A percentile compares a stretch with the other conserved stretches of the same genome.
phyloP scores from a whole-genome alignment of 2,329 filamentous ascomycete species.

The Sclerotinia minor region DNA sequence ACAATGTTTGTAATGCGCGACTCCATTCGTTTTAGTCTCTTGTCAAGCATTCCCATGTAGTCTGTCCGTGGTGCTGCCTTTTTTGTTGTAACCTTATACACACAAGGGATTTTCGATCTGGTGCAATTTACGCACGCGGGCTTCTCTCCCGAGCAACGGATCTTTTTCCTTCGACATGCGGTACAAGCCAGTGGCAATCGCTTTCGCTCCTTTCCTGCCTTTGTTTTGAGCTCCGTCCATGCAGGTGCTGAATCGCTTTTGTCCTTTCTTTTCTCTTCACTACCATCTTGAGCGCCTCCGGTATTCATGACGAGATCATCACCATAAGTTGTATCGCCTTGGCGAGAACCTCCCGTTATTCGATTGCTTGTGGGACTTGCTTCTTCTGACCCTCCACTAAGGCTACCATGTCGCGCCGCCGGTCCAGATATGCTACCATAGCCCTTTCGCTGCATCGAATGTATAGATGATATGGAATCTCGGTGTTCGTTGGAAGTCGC shows the following conservation, averaged over 20 bases:
- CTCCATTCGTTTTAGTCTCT: conserved; percentile 94
- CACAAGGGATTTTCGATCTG: conserved; percentile 87
- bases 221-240: conserved; percentile 84
- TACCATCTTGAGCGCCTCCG: conserved; percentile 51
- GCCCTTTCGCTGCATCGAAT: conserved; percentile 31
- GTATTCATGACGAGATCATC: conserved; percentile 60
- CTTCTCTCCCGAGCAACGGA: conserved; percentile 95
- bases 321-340: conserved; percentile 34
- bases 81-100: conserved; percentile 94
- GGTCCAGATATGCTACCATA: conserved; percentile 32
- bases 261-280: conserved; percentile 58
- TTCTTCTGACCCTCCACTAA: conserved; percentile 41
- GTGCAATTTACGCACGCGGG: conserved; percentile 96
- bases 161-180: conserved; percentile 94
- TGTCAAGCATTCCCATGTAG: conserved; percentile 99
- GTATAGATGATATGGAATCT: conserved; percentile 34
- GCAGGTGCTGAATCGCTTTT: conserved; percentile 61
- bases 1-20: conserved; percentile 95
- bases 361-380: conserved; percentile 41
- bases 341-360: conserved; percentile 23
- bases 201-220: conserved; percentile 94
- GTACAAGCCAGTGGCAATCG: conserved; percentile 91
- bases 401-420: conserved; percentile 32
- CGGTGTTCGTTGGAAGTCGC: conserved; percentile 32
- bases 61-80: conserved; percentile 94